Conservation (phyloP, 768 basidiomycete genomes). For the Pisolithus microcarpus region DNA sequence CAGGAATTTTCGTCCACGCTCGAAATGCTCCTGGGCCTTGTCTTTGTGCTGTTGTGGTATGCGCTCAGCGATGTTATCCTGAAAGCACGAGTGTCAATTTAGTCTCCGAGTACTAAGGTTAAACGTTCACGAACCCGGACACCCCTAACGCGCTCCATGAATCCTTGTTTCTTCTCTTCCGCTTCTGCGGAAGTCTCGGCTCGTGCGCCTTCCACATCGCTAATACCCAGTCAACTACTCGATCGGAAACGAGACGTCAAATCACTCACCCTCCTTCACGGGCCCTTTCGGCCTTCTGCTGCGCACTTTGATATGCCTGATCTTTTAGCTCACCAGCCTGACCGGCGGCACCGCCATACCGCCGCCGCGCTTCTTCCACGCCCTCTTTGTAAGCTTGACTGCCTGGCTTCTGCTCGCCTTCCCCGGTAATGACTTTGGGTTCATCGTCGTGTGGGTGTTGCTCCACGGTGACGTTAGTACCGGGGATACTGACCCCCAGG, state of each 20-base stretch:
- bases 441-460: constrained; percentile 49
- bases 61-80: constrained; percentile 43
- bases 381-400: constrained; percentile 17
- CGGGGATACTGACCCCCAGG: constrained; percentile 40
- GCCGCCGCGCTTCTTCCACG: constrained; percentile 9
- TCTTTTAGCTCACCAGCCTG: constrained; percentile 9
- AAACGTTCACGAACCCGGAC: constrained; percentile 19
- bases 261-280: constrained; percentile 11
- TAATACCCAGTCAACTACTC: neutral
- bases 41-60: constrained; percentile 68
- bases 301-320: constrained; percentile 1
- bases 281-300: constrained; percentile 3
- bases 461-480: constrained; percentile 33
- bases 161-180: constrained; percentile 31
- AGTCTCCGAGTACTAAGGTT: neutral
- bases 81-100: constrained; percentile 1
- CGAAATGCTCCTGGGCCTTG: constrained; percentile 41
- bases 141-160: constrained; percentile 25
- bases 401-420: constrained; percentile 28
- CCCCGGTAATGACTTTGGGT: constrained; percentile 24
- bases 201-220: constrained; percentile 20
- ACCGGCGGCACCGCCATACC: constrained; percentile 2
- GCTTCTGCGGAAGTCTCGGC: constrained; percentile 21
- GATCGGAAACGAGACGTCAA: neutral
- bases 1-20: constrained; percentile 61